phyloP scores from a whole-genome alignment of 2,329 filamentous ascomycete species.

The Phialemoniopsis sp. region DNA sequence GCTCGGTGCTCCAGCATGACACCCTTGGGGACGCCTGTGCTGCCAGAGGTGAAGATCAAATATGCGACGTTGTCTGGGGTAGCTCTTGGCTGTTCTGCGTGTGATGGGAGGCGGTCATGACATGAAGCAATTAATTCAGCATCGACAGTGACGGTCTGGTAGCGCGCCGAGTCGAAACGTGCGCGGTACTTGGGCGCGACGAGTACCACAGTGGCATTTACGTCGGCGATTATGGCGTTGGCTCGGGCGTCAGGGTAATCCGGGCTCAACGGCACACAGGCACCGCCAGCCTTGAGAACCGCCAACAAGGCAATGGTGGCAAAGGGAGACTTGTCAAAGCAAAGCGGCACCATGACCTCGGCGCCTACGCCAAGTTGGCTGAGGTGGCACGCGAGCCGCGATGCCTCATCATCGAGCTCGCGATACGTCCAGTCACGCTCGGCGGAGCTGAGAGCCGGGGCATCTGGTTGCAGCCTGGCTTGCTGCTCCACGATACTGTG shows the following conservation, averaged over 20 bases:
- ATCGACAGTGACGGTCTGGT: neutral
- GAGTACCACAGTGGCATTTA: too few species aligned
- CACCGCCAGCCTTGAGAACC: conserved; percentile 21
- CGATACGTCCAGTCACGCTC: conserved; percentile 14
- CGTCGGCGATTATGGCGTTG: conserved; percentile 4
- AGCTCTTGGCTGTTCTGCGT: neutral
- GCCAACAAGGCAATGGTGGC: conserved; percentile 16
- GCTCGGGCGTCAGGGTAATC: conserved; percentile 12
- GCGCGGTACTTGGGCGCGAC: too few species aligned
- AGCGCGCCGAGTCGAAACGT: too few species aligned
- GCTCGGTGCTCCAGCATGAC: conserved; percentile 29
- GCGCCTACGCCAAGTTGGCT: conserved; percentile 8
- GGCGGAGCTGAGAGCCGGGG: conserved; percentile 13
- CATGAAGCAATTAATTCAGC: neutral
- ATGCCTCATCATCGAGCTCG: conserved; percentile 11
- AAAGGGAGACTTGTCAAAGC: conserved; percentile 17
- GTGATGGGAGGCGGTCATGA: too few species aligned
- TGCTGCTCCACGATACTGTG: too few species aligned
- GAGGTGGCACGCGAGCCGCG: conserved; percentile 11
- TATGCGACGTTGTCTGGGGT: conserved; percentile 13
- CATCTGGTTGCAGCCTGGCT: too few species aligned
- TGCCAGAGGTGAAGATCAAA: conserved; percentile 50
- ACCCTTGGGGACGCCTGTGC: conserved; percentile 47
- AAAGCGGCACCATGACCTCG: conserved; percentile 16
- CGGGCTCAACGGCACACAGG: conserved; percentile 19